Evolutionary conservation across 768 basidiomycete genomes (phyloP).

Genomic region (Agrocybe pediades): DNA sequence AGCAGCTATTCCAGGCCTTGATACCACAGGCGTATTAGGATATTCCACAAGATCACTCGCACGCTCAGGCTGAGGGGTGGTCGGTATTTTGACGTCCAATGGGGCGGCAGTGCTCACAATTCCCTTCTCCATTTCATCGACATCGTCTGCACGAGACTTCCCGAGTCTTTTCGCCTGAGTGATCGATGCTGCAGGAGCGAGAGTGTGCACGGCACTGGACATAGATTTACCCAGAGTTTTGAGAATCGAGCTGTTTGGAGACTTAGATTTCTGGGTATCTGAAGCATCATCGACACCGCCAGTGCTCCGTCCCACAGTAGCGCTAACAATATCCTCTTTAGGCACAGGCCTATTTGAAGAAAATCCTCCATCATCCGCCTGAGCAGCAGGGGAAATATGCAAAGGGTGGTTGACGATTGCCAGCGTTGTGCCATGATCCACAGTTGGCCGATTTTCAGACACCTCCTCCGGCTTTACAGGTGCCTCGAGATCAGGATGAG

Average conservation of each 20-base stretch:
- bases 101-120: background rate
- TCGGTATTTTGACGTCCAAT: background rate
- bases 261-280: background rate
- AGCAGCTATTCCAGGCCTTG: slow-evolving; percentile 9
- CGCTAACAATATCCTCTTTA: background rate
- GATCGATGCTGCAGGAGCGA: slow-evolving; percentile 11
- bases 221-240: background rate
- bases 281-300: background rate
- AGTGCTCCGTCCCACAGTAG: background rate
- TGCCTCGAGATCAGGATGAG: background rate
- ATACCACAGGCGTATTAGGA: slow-evolving; percentile 11
- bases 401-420: too few relatives aligned
- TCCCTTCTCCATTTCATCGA: slow-evolving; percentile 6
- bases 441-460: too few relatives aligned
- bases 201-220: background rate
- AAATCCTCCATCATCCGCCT: background rate
- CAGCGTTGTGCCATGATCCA: too few relatives aligned
- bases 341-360: background rate
- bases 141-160: background rate
- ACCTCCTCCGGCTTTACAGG: background rate
- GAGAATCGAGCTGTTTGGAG: background rate
- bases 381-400: background rate
- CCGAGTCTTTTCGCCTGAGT: slow-evolving; percentile 1
- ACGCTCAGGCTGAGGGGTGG: background rate
- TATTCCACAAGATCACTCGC: background rate